Base-by-base conservation (phyloP, 1,284 basidiomycete species). In the Microbotryomycetes sp. region DNA sequence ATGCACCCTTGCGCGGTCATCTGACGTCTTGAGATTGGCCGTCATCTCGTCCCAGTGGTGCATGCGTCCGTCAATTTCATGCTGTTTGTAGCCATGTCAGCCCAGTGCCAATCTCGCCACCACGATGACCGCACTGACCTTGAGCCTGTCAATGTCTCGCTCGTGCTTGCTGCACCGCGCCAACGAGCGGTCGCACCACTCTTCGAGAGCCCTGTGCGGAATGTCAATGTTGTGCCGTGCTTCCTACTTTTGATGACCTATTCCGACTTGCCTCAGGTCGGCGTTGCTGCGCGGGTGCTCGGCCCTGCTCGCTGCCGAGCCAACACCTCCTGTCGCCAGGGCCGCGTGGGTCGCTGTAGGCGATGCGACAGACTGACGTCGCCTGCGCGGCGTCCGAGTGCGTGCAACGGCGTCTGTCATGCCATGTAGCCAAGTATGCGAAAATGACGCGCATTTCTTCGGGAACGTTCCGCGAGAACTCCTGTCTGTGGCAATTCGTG, bases 1-100 rank as follows among this genome's bases (percentile, higher is more conserved):
- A 31, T 48, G 45, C 9, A 57, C 56, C 13, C 45, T 29, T 1
- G 57, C 52, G 15, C 26, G 23, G n/a, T 59, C 52, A n/a, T 59
- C 57, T 24, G 26, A 18, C 2, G 29, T 26, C 15, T 4, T 6
- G 1, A 59, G 46, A 4, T n/a, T 5, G 6, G 21, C 16, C 15
- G 48, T 23, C 24, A 49, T 18, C 2, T n/a, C 3, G 31, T 52
- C 46, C 57, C 57, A 59, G 15, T 52, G 45, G 3, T 21, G 15
- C 5, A 59, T 18, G 21, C 30, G 27, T 5, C 15, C 24, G 6
- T 49, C 23, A 3, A 54, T 27, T 16, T 53, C 57, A 31, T 49
- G 52, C 57, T 59, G 52, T 11, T 4, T 5, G 2, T 30, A 4
- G 15, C 11, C 6, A 5, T 11, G n/a, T 35, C 3, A 31, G 35